These are phyloP conservation scores for Acorus calamus DNA, from an alignment of 106 monocot genomes.

Conservation along the genomic window DNA sequence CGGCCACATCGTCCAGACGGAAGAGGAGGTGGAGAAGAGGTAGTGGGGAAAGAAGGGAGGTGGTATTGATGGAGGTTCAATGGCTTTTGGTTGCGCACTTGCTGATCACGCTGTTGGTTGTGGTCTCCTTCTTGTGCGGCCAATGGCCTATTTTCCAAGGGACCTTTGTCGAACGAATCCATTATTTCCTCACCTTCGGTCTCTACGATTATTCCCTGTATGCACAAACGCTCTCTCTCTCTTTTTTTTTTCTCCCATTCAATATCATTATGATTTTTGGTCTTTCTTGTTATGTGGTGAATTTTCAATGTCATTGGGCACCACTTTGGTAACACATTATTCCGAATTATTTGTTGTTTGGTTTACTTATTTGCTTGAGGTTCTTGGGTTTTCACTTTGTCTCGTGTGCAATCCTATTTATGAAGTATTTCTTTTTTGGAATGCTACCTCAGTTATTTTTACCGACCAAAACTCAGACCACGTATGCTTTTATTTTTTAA, in stretches of 20 bases:
- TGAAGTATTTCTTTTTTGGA: too few species aligned
- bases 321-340: too few species aligned
- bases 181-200: slow-evolving; percentile 81
- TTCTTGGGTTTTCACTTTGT: too few species aligned
- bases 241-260: neutral
- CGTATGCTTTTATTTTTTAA: too few species aligned
- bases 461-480: too few species aligned
- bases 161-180: slow-evolving; percentile 68
- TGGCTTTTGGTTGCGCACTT: slow-evolving; percentile 72
- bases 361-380: too few species aligned
- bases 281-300: too few species aligned
- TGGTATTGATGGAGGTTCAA: slow-evolving; percentile 38
- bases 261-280: neutral
- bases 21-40: neutral
- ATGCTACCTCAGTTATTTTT: too few species aligned
- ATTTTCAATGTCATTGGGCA: too few species aligned
- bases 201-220: slow-evolving; percentile 89
- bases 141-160: slow-evolving; percentile 93
- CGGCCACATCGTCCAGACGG: neutral
- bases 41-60: neutral
- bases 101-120: slow-evolving; percentile 50
- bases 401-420: too few species aligned
- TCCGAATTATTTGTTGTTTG: too few species aligned
- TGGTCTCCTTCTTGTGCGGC: slow-evolving; percentile 77
- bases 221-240: neutral